A percentile compares a stretch with the other conserved stretches of the same genome.
phyloP scores from a whole-genome alignment of 495 filamentous ascomycete genomes.

The Penicillium samsonianum region DNA sequence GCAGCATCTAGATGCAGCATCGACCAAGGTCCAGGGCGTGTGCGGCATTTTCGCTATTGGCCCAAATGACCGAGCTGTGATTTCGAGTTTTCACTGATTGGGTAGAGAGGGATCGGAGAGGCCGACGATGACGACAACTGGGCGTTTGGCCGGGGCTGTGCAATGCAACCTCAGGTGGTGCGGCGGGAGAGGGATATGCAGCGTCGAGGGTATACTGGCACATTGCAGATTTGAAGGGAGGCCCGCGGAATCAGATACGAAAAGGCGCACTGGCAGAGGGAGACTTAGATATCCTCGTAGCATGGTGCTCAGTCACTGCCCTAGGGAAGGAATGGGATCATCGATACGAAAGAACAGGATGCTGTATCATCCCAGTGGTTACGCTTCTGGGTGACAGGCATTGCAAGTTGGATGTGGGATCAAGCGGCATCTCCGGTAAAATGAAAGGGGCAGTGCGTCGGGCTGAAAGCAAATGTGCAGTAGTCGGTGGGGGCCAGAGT shows the following conservation, averaged over 20 bases:
- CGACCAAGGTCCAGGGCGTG: too few relatives aligned
- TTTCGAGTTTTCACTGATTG: too few relatives aligned
- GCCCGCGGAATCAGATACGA: background rate
- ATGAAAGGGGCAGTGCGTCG: constrained; percentile 9
- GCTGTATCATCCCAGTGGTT: background rate
- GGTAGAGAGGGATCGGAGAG: too few relatives aligned
- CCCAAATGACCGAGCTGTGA: too few relatives aligned
- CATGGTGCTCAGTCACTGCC: background rate
- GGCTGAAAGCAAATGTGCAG: constrained; percentile 3
- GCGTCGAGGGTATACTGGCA: background rate
- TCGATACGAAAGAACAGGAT: constrained; percentile 10
- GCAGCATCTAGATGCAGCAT: too few relatives aligned
- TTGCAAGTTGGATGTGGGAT: constrained; percentile 7
- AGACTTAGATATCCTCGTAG: constrained; percentile 5
- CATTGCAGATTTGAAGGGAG: background rate
- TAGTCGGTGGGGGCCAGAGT: constrained; percentile 2
- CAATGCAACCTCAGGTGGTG: too few relatives aligned
- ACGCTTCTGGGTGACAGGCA: background rate
- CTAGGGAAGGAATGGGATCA: constrained; percentile 2
- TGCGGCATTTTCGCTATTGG: too few relatives aligned
- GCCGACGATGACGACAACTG: too few relatives aligned
- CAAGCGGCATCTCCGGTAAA: constrained; percentile 9
- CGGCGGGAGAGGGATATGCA: too few relatives aligned
- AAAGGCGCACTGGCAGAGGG: constrained; percentile 4
- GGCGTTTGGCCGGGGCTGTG: too few relatives aligned